Evolutionary conservation across 2,329 filamentous ascomycete species (phyloP), one percentile per base, ranked within the genome.

Genomic region (Verticillium tricorpus): DNA sequence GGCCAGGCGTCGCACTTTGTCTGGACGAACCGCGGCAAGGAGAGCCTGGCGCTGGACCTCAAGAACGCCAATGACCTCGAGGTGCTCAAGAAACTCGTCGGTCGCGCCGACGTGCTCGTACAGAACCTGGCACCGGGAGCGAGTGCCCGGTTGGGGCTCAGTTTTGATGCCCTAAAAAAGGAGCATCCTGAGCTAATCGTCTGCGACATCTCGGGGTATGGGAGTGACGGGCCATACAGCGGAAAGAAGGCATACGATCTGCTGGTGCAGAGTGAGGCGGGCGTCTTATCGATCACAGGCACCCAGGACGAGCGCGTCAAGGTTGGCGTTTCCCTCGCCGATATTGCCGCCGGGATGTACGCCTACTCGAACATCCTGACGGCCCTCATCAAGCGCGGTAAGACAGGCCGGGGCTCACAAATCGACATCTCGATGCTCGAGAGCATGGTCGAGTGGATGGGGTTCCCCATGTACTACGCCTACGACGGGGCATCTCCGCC

Each of bases 341-440:
- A 85, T 63, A 85, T 84, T 40, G 72, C 81, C 0, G 80, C 82
- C 0, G 82, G 78, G 3, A 83, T 80, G 71, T 82, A 82, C 60
- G 82, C 82, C 0, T 82, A 81, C 65, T 77, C 74, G 31, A 82
- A 79, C 60, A 82, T 85, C 40, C 70, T 85, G 4, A 79, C 78
- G 0, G 82, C 82, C 0, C 63, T 85, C 4, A 66, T 83, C 22
- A 78, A 81, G 65, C 77, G 83, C 0, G 72, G 69, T 1, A 82
- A 78, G 64, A 81, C 81, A 0, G 80, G 81, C 0, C 71, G 72
- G 34, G 83, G 83, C 0, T 78, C 76, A 35, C 74, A 77, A 19
- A 75, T 85, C 22, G 83, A 86, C 54, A 80, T 86, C 17, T 83
- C 81, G 1, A 86, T 86, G 83, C 72, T 86, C 8, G 83, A 86